These are phyloP conservation scores for Kalaharituber pfeilii DNA, from an alignment of 2,329 filamentous ascomycete species.

Conservation along the genomic window DNA sequence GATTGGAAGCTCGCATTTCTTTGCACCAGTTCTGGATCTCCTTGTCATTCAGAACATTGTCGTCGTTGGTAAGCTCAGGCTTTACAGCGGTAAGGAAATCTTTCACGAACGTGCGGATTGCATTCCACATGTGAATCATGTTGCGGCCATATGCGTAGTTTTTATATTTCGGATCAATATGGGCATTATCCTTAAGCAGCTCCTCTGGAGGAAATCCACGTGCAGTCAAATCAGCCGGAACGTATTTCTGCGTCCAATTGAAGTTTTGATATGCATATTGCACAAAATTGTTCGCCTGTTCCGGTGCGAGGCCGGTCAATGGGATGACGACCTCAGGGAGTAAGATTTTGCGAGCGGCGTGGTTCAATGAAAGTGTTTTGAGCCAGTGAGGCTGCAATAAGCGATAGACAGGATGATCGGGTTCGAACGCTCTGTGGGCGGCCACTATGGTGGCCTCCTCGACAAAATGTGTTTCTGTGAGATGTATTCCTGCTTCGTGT, in stretches of 20 bases:
- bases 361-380: conserved; percentile 35
- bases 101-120: conserved; percentile 30
- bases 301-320: conserved; percentile 29
- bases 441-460: conserved; percentile 35
- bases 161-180: conserved; percentile 30
- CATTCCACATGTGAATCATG: conserved; percentile 32
- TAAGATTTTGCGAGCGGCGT: conserved; percentile 31
- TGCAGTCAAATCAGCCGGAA: conserved; percentile 31
- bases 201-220: conserved; percentile 34
- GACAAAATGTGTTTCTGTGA: conserved; percentile 32
- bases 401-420: conserved; percentile 31
- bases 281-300: conserved; percentile 28
- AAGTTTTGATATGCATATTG: conserved; percentile 31
- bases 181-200: conserved; percentile 31
- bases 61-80: conserved; percentile 25
- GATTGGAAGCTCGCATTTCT: conserved; percentile 28
- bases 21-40: conserved; percentile 29
- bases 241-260: conserved; percentile 31
- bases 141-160: conserved; percentile 36
- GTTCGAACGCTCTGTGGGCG: conserved; percentile 29
- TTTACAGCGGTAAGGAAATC: conserved; percentile 25
- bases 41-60: conserved; percentile 23
- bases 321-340: conserved; percentile 32
- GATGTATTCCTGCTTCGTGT: conserved; percentile 34
- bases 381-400: conserved; percentile 34